Conservation (phyloP, 2,329 filamentous ascomycete species). For the Hypoxylon sp. region DNA sequence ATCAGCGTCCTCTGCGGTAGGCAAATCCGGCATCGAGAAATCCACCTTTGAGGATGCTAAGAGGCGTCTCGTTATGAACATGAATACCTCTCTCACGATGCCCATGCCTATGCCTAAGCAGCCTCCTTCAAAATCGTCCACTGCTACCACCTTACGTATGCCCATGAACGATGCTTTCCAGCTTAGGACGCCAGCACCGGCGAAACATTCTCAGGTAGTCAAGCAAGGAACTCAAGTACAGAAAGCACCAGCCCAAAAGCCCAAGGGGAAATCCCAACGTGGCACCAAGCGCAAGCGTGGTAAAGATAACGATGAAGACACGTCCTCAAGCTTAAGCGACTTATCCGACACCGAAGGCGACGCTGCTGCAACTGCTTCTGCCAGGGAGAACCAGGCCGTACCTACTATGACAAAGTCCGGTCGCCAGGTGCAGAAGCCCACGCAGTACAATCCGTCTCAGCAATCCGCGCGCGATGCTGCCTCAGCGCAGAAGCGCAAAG, state of each 20-base stretch:
- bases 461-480: slow-evolving; percentile 48
- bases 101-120: slow-evolving; percentile 52
- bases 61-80: slow-evolving; percentile 58
- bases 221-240: slow-evolving; percentile 31
- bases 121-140: slow-evolving; percentile 2
- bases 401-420: slow-evolving; percentile 82
- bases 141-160: slow-evolving; percentile 23
- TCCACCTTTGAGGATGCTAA: slow-evolving; percentile 59
- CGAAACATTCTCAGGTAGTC: slow-evolving; percentile 13
- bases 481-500: slow-evolving; percentile 56
- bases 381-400: slow-evolving; percentile 62
- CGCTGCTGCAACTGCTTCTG: slow-evolving; percentile 19
- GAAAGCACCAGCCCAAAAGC: slow-evolving; percentile 38
- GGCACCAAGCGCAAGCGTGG: slow-evolving; percentile 57
- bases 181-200: slow-evolving; percentile 44
- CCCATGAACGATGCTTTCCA: slow-evolving; percentile 48
- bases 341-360: slow-evolving; percentile 50
- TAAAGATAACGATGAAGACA: slow-evolving; percentile 47
- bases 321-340: slow-evolving; percentile 51
- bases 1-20: slow-evolving; percentile 53
- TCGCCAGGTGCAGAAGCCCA: slow-evolving; percentile 77
- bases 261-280: slow-evolving; percentile 42
- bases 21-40: slow-evolving; percentile 51
- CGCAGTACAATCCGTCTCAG: slow-evolving; percentile 72
- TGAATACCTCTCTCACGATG: slow-evolving; percentile 59